phyloP scores from a whole-genome alignment of 129 eudicot species.

The Cynara cardunculus region DNA sequence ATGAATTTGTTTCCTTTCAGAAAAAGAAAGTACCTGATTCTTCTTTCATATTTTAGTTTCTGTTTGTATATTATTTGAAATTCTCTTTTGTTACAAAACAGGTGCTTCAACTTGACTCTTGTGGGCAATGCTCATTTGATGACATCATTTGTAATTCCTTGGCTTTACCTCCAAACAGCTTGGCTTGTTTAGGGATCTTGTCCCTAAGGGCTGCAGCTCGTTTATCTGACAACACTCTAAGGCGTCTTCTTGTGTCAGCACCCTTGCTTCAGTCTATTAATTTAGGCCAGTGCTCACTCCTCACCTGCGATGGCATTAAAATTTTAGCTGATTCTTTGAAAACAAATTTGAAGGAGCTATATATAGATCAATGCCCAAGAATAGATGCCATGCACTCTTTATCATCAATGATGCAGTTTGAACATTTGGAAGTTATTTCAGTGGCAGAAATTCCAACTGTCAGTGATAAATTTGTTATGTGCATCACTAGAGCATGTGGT shows the following conservation, averaged over 20 bases:
- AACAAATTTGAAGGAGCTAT: conserved; percentile 47
- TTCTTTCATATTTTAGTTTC: neutral
- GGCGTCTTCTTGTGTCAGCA: conserved; percentile 41
- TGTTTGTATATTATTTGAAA: neutral
- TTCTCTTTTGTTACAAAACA: conserved; percentile 20
- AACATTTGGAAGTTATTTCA: conserved; percentile 51
- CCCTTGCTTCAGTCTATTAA: conserved; percentile 49
- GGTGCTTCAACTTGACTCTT: conserved; percentile 65
- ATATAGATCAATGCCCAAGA: conserved; percentile 42
- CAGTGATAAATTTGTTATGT: conserved; percentile 30
- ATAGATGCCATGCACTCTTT: conserved; percentile 31
- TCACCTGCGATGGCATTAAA: conserved; percentile 32
- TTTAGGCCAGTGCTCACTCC: conserved; percentile 52
- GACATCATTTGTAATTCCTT: conserved; percentile 24
- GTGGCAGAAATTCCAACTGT: conserved; percentile 47
- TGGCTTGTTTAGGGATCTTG: conserved; percentile 39
- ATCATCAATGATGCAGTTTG: conserved; percentile 35
- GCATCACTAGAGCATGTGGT: conserved; percentile 27
- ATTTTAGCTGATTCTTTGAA: conserved; percentile 32
- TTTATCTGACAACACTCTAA: conserved; percentile 40
- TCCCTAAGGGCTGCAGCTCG: conserved; percentile 68
- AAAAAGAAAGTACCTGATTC: neutral
- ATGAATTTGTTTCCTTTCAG: too few species aligned
- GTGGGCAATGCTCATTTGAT: conserved; percentile 50
- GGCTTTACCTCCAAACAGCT: conserved; percentile 18